Base-by-base conservation (phyloP, 1,284 basidiomycete genomes). In the Mycosarcoma mackinlayi region DNA sequence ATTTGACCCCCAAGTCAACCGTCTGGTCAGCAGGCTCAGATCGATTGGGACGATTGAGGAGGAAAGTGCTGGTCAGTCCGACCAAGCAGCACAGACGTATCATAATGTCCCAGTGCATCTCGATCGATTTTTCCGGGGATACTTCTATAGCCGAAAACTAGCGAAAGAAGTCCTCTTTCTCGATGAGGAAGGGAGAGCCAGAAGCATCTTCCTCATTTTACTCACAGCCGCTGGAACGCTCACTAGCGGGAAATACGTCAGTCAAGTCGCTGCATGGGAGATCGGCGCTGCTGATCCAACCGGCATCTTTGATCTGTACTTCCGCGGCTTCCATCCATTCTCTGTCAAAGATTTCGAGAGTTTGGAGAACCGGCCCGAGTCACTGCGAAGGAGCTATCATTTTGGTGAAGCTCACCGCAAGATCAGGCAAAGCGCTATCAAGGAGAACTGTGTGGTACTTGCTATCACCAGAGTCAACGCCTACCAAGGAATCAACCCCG, bases 281-380 rank as follows among this genome's bases (percentile, higher is more conserved):
- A 25, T 51, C 6, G 37, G 37, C 7, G 30, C 14, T n/a, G 16
- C 16, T 14, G 28, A 21, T 25, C 6, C 4, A 31, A 28, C 18
- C 7, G 19, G 21, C 3, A 8, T 14, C n/a, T n/a, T 41, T 14
- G 9, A 23, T 11, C 16, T 51, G 30, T 34, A 24, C 16, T 33
- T 33, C 27, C 24, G 27, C n/a, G 49, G 38, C 14, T 41, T 51
- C 16, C 30, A 33, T 14, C 39, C 49, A 0, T 51, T 51, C 49
- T 51, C 49, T 6, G n/a, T 3, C 5, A 4, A 7, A 13, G 49
- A 40, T n/a, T 51, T 40, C 10, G 8, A 19, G 21, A 18, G 9
- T 24, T 30, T 51, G 9, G 49, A 40, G 0, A 13, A 4, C 3
- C 28, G 25, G 8, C 30, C 4, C 3, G 6, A 19, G 14, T 21